Evolutionary conservation across 2,329 filamentous ascomycete species (phyloP).

Genomic region (Epichloe scottii): DNA sequence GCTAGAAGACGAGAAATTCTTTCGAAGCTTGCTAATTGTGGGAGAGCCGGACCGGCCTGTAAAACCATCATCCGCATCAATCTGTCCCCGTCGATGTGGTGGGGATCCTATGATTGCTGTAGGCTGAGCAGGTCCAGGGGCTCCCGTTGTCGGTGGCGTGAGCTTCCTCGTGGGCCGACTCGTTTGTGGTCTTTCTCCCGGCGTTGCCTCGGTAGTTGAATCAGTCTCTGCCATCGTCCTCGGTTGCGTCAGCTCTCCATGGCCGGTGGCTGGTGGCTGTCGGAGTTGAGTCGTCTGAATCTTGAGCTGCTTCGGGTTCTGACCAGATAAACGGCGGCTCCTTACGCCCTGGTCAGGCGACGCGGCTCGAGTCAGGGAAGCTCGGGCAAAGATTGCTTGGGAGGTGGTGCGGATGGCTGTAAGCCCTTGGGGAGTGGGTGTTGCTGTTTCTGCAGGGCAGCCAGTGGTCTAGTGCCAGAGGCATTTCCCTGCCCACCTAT

Average conservation of each 20-base stretch:
- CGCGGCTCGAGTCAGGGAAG: conserved; percentile 23
- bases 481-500: conserved; percentile 37
- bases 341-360: conserved; percentile 45
- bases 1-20: conserved; percentile 60
- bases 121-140: conserved; percentile 3
- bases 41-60: conserved; percentile 40
- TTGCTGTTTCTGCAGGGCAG: conserved; percentile 19
- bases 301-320: conserved; percentile 70
- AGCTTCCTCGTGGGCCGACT: neutral
- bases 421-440: conserved; percentile 9
- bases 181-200: conserved; percentile 4
- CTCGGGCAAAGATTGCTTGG: conserved; percentile 33
- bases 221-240: conserved; percentile 5
- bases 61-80: conserved; percentile 25
- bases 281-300: conserved; percentile 56
- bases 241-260: conserved; percentile 2
- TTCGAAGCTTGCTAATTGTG: conserved; percentile 36
- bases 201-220: conserved; percentile 5
- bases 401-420: conserved; percentile 31
- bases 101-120: conserved; percentile 16
- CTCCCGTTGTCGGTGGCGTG: conserved; percentile 4
- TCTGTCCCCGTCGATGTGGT: conserved; percentile 19
- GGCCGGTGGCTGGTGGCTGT: conserved; percentile 9
- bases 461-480: conserved; percentile 40
- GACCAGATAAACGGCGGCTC: conserved; percentile 66